A percentile compares a stretch with the other conserved stretches of the same genome.
Conservation (phyloP, 2,329 filamentous ascomycete species). For the Alternaria panax region DNA sequence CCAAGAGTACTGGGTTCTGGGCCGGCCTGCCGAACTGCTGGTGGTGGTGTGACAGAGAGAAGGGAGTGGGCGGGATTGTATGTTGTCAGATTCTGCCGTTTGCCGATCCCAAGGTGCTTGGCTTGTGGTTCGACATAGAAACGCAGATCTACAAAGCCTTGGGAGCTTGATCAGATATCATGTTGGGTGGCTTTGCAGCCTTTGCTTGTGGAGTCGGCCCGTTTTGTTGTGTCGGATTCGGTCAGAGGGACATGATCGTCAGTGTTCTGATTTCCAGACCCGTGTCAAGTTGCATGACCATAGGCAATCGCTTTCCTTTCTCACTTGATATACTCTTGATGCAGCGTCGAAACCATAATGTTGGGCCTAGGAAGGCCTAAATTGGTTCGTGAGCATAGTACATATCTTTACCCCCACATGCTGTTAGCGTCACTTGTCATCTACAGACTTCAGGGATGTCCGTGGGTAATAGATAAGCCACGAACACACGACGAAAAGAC, state of each 20-base stretch:
- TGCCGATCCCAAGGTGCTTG: slow-evolving; percentile 34
- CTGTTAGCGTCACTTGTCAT: not conserved
- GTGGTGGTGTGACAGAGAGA: slow-evolving; percentile 68
- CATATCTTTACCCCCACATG: not conserved
- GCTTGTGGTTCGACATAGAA: slow-evolving; percentile 14
- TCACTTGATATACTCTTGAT: not conserved
- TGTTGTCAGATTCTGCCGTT: slow-evolving; percentile 43
- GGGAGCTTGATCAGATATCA: slow-evolving; percentile 4
- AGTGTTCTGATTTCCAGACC: not conserved
- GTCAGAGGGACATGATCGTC: slow-evolving; percentile 1
- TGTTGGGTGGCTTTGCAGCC: not conserved
- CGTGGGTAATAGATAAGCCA: slow-evolving; percentile 1
- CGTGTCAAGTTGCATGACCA: not conserved
- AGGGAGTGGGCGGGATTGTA: slow-evolving; percentile 58
- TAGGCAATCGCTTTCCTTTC: not conserved
- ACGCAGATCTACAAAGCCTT: slow-evolving; percentile 20
- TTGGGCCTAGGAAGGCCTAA: not conserved
- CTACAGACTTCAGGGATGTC: not conserved
- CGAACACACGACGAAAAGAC: not conserved
- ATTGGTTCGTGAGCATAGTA: not conserved
- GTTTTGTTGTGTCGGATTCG: not conserved
- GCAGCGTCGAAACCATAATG: not conserved
- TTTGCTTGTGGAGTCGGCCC: slow-evolving; percentile 7
- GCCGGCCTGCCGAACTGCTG: slow-evolving; percentile 66
- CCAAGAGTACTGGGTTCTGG: slow-evolving; percentile 60